These are phyloP conservation scores for Aureobasidium zeae DNA, from an alignment of 2,329 filamentous ascomycete genomes.

Conservation along the genomic window DNA sequence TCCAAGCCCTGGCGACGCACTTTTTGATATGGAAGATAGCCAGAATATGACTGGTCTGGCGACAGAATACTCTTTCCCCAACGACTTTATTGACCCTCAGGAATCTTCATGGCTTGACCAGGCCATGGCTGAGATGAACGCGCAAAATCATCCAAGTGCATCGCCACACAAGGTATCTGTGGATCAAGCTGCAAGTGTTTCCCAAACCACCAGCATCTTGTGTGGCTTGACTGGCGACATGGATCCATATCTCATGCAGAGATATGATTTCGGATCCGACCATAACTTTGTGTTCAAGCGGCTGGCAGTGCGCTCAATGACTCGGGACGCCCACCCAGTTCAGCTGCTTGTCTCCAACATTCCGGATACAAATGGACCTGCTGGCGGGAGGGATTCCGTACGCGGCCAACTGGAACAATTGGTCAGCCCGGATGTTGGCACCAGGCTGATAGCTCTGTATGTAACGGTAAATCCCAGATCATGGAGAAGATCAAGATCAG, in stretches of 20 bases:
- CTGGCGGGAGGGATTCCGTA: no score
- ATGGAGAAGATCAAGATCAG: no score
- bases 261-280: not conserved
- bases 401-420: no score
- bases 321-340: not conserved
- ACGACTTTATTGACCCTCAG: not conserved
- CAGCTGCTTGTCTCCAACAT: not conserved
- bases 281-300: conserved; percentile 4
- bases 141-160: not conserved
- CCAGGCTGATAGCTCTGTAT: no score
- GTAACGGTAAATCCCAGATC: no score
- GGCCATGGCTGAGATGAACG: not conserved
- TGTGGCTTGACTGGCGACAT: not conserved
- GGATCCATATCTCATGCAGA: not conserved
- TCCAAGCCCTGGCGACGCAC: no score
- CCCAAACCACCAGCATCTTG: not conserved
- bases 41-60: no score
- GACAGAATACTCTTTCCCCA: no score
- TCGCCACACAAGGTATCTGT: not conserved
- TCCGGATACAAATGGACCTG: no score
- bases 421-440: no score
- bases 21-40: no score
- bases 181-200: no score
- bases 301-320: not conserved
- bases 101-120: not conserved